Evolutionary conservation across 2,329 filamentous ascomycete species (phyloP).

Genomic region (Cercospora citrullina): DNA sequence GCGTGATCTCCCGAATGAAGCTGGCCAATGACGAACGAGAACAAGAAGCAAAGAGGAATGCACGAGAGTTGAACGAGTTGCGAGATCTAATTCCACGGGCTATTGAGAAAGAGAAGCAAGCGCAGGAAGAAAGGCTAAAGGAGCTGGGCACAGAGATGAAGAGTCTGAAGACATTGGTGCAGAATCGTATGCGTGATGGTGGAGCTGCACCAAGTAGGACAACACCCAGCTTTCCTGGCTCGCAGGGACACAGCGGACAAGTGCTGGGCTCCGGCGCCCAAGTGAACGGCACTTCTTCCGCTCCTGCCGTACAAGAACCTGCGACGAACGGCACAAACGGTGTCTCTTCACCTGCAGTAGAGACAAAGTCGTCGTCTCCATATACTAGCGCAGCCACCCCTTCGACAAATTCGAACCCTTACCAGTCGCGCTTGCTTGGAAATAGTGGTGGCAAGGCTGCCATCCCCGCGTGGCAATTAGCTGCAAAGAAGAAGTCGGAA

Average conservation of each 20-base stretch:
- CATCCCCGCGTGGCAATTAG: slow-evolving; percentile 57
- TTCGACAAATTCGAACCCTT: slow-evolving; percentile 27
- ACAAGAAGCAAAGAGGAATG: slow-evolving; percentile 81
- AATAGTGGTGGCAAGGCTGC: slow-evolving; percentile 40
- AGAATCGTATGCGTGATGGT: slow-evolving; percentile 55
- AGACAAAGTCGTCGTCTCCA: slow-evolving; percentile 20
- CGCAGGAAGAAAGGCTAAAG: slow-evolving; percentile 75
- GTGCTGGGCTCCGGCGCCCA: slow-evolving; percentile 24
- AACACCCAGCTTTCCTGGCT: slow-evolving; percentile 28
- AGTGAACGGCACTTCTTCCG: slow-evolving; percentile 16
- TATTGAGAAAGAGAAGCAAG: slow-evolving; percentile 81
- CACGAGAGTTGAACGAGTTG: slow-evolving; percentile 79
- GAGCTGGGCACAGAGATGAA: slow-evolving; percentile 86
- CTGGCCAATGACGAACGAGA: slow-evolving; percentile 77
- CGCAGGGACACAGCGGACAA: slow-evolving; percentile 23
- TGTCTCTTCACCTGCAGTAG: slow-evolving; percentile 15
- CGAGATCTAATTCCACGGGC: slow-evolving; percentile 86
- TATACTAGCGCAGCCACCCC: slow-evolving; percentile 26
- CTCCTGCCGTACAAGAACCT: slow-evolving; percentile 18
- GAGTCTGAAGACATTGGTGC: slow-evolving; percentile 86
- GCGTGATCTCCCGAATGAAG: slow-evolving; percentile 78
- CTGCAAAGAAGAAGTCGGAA: slow-evolving; percentile 50
- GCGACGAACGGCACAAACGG: slow-evolving; percentile 27
- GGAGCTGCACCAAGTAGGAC: slow-evolving; percentile 21
- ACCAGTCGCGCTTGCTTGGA: slow-evolving; percentile 30